These are phyloP conservation scores for Prunus mume DNA, from an alignment of 306 rosid genomes.

Conservation along the genomic window DNA sequence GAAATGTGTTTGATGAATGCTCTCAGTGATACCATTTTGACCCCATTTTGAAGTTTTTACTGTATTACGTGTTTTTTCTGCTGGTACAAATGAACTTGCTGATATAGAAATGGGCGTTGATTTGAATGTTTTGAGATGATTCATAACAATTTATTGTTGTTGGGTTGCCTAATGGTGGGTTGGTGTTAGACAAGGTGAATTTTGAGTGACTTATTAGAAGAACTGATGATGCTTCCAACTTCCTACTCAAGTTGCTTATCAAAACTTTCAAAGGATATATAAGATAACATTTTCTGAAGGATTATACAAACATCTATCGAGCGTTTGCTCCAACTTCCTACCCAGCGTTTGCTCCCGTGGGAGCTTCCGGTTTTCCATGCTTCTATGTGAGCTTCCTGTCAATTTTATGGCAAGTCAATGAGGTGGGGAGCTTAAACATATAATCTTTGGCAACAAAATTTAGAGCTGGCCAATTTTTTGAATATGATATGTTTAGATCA, in stretches of 20 bases:
- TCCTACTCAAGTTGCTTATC: neutral
- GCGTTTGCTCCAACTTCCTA: too few relatives aligned
- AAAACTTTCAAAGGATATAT: neutral
- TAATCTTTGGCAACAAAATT: neutral
- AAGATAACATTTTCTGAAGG: neutral
- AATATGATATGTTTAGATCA: neutral
- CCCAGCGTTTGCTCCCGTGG: too few relatives aligned
- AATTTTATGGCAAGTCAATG: neutral
- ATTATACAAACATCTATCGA: neutral
- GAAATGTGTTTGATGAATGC: slow-evolving; percentile 49
- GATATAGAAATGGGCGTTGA: neutral
- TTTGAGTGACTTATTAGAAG: neutral
- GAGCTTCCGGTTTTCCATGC: neutral
- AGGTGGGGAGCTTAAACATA: neutral
- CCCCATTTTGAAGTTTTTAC: neutral
- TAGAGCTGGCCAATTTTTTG: neutral
- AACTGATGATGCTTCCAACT: neutral
- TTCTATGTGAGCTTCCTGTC: neutral
- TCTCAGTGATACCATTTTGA: slow-evolving; percentile 26
- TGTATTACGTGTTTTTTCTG: neutral
- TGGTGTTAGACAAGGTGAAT: neutral
- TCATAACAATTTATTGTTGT: neutral
- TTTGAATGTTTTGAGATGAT: neutral
- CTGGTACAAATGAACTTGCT: neutral
- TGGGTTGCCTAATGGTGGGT: neutral